Evolutionary conservation across 306 rosid species (phyloP), one percentile per base, ranked within the genome.

Genomic region (Sesbania bispinosa): DNA sequence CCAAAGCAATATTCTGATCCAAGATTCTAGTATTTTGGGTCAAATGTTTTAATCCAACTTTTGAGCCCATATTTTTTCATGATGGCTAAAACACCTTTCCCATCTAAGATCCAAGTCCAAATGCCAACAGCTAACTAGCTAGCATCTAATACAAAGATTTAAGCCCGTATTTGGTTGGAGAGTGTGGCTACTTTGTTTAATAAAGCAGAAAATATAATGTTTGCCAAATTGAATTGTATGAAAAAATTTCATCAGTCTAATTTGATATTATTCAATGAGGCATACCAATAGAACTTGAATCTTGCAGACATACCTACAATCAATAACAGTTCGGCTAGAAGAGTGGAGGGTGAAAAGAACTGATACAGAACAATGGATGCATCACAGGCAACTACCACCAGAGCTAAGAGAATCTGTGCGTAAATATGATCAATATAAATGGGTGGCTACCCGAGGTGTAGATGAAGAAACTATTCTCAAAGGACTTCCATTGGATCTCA

Each of bases 321-420:
- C 97, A 3, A 86, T 89, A 0, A 91, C 96, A 0, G 90, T 88
- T 39, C 85, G 96, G 9, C 77, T 95, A 46, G 97, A 95, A 79
- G 99, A 95, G 70, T 95, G 99, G 99, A 87, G 97, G 72, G 89
- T 91, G 52, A 86, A 71, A 84, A 88, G 95, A 82, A 91, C 88
- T 18, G 99, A 95, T 62, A 86, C 96, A 43, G 97, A 95, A 62
- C 90, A 95, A 71, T 95, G 99, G 99, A 95, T 95, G 97, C 93
- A 79, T 74, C 99, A 91, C 82, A 83, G 96, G 69, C 99, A 91
- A 53, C 85, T 95, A 21, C 96, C 97, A 50, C 55, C 67, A 10
- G 93, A 88, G 6, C 75, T 95, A 39, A 88, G 88, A 78, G 81
- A 85, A 10, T 85, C 87, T 10, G 92, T 91, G 20, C 79, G 97